Evolutionary conservation across 768 basidiomycete species (phyloP).

Genomic region (Russula griseocarnosa): DNA sequence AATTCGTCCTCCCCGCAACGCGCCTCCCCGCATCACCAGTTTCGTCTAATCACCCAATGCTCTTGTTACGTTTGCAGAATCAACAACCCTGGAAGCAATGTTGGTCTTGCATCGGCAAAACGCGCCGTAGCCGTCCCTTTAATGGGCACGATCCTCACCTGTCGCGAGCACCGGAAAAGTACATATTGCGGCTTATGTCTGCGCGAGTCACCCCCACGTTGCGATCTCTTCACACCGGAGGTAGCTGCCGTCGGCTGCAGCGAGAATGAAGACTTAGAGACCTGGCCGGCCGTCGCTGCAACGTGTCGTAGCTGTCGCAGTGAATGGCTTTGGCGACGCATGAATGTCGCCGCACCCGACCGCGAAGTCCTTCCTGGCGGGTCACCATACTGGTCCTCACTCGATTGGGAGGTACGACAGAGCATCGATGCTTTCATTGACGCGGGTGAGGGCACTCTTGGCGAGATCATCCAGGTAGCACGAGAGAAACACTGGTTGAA

Average conservation of each 20-base stretch:
- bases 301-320: conserved; percentile 65
- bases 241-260: conserved; percentile 44
- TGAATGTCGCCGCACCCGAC: conserved; percentile 46
- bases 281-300: conserved; percentile 59
- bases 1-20: conserved; percentile 30
- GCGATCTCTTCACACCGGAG: conserved; percentile 31
- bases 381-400: conserved; percentile 29
- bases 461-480: conserved; percentile 55
- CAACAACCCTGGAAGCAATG: conserved; percentile 50
- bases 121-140: conserved; percentile 41
- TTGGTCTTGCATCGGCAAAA: conserved; percentile 53
- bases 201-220: conserved; percentile 51
- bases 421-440: conserved; percentile 70
- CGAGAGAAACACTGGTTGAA: conserved; percentile 71
- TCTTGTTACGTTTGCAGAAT: conserved; percentile 68
- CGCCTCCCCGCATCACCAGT: conserved; percentile 53
- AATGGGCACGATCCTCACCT: conserved; percentile 49
- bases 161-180: conserved; percentile 60
- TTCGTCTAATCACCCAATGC: conserved; percentile 50
- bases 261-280: conserved; percentile 71
- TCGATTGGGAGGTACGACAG: conserved; percentile 67
- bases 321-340: conserved; percentile 63
- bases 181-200: conserved; percentile 68
- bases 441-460: conserved; percentile 63
- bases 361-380: conserved; percentile 55